These are phyloP conservation scores for Boletus barrowsii DNA, from an alignment of 768 basidiomycete genomes.

Conservation along the genomic window DNA sequence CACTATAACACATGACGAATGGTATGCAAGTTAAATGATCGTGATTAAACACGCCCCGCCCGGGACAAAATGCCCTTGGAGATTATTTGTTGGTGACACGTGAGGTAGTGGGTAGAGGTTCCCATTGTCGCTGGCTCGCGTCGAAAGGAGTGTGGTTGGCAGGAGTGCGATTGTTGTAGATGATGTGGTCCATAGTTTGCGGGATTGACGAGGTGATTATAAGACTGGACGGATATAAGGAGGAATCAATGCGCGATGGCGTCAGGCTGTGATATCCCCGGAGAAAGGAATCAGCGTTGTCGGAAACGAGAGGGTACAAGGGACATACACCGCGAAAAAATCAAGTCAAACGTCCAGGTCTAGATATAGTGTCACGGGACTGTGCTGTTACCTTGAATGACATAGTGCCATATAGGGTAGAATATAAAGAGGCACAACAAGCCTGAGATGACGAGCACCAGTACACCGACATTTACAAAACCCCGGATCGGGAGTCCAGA, in stretches of 20 bases:
- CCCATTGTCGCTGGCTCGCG: neutral
- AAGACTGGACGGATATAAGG: neutral
- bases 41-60: neutral
- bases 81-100: slow-evolving; percentile 14
- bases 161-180: neutral
- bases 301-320: neutral
- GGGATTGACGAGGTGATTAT: neutral
- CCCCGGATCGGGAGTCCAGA: slow-evolving; percentile 43
- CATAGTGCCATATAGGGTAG: slow-evolving; percentile 63
- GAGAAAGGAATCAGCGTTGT: neutral
- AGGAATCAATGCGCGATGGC: slow-evolving; percentile 6
- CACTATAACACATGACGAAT: slow-evolving; percentile 1
- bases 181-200: neutral
- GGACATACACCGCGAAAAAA: slow-evolving; percentile 8
- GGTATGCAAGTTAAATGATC: neutral
- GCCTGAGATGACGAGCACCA: slow-evolving; percentile 57
- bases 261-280: neutral
- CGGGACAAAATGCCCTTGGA: neutral
- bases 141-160: neutral
- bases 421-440: slow-evolving; percentile 76
- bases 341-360: neutral
- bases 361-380: slow-evolving; percentile 4
- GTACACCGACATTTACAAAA: slow-evolving; percentile 65
- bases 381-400: neutral
- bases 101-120: neutral